Conservation (phyloP, 805 yeast species). For the Nakazawaea pomicola region DNA sequence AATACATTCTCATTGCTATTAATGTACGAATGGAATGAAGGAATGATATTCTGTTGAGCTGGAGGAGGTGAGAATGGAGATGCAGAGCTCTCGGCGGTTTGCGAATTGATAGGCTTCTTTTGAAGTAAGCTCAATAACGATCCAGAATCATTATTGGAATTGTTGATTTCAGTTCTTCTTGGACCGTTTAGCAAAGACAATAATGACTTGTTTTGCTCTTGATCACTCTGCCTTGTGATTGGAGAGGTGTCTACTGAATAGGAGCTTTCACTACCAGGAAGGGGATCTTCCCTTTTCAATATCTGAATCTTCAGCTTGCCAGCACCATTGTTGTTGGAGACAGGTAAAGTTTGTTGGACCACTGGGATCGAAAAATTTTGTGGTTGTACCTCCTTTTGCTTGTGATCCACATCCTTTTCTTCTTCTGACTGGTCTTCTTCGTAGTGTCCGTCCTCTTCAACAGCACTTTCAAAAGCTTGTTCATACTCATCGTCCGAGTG, state of each 20-base stretch:
- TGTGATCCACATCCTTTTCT: no score
- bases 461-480: background rate
- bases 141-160: background rate
- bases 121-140: conserved; percentile 1
- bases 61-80: background rate
- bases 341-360: no score
- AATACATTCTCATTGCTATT: no score
- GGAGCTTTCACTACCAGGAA: background rate
- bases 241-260: no score
- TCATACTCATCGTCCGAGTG: conserved; percentile 9
- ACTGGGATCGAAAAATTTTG: no score
- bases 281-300: conserved; percentile 3
- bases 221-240: no score
- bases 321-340: background rate
- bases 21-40: no score
- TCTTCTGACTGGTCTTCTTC: no score
- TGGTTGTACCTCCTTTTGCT: no score
- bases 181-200: background rate
- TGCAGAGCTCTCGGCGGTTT: no score
- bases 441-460: no score
- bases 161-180: background rate
- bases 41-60: no score
- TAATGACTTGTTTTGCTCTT: background rate
- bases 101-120: background rate
- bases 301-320: conserved; percentile 3